A percentile compares a stretch with the other conserved stretches of the same genome.
Conservation (phyloP, 495 filamentous ascomycete genomes). For the Neurospora sp. region DNA sequence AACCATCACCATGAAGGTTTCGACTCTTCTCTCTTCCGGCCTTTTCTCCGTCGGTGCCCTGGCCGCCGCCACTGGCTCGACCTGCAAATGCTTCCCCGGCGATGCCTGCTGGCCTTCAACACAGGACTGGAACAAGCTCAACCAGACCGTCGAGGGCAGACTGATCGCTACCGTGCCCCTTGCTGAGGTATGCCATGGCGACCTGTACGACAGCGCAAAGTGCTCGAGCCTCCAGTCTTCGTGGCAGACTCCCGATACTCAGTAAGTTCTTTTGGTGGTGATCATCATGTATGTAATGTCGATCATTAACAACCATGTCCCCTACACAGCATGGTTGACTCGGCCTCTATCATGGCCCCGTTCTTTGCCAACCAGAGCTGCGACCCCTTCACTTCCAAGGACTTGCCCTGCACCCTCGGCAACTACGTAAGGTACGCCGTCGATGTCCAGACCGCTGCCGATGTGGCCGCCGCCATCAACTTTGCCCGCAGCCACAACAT, state of each 20-base stretch:
- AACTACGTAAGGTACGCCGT: conserved; percentile 49
- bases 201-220: conserved; percentile 14
- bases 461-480: conserved; percentile 33
- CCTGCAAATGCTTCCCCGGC: conserved; percentile 46
- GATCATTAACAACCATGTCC: conserved; percentile 20
- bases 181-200: conserved; percentile 38
- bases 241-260: conserved; percentile 22
- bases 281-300: background rate
- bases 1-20: conserved; percentile 12
- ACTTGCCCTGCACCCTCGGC: conserved; percentile 40
- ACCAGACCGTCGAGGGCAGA: conserved; percentile 32
- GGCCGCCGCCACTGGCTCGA: background rate
- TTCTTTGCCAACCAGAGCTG: conserved; percentile 37
- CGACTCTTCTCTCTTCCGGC: conserved; percentile 8
- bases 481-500: conserved; percentile 39
- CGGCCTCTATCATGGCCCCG: conserved; percentile 35
- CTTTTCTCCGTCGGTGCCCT: conserved; percentile 10
- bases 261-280: conserved; percentile 15
- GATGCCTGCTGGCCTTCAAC: conserved; percentile 38
- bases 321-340: conserved; percentile 27
- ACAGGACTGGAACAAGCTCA: conserved; percentile 32
- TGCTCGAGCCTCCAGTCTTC: conserved; percentile 13
- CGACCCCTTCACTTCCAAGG: conserved; percentile 18
- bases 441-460: conserved; percentile 26
- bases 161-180: conserved; percentile 43